These are phyloP conservation scores for Pseudoneurospora amorphoporcata DNA, from an alignment of 495 filamentous ascomycete species.

Conservation along the genomic window DNA sequence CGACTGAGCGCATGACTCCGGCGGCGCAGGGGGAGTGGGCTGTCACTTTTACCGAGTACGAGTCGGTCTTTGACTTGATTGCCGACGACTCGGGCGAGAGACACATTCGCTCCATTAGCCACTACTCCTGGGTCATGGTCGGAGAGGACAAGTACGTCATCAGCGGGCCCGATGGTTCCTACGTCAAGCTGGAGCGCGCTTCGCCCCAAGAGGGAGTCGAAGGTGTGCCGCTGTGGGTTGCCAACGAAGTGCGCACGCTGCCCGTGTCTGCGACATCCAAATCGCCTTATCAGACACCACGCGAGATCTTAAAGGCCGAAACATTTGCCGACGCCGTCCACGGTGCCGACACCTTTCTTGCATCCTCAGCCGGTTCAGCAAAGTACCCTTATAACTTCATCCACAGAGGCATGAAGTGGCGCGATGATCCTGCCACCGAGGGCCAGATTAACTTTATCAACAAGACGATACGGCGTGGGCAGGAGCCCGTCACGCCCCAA, in stretches of 20 bases:
- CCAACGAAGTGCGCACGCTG: constrained; percentile 29
- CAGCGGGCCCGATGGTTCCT: constrained; percentile 41
- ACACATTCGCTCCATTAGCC: constrained; percentile 67
- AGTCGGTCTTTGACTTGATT: constrained; percentile 77
- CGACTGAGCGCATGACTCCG: constrained; percentile 5
- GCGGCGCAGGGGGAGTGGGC: constrained; percentile 8
- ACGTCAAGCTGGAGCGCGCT: constrained; percentile 51
- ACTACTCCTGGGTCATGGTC: constrained; percentile 70
- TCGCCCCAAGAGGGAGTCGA: constrained; percentile 3
- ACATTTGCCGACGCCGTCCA: constrained; percentile 65
- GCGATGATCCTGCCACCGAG: constrained; percentile 51
- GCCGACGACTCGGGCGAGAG: constrained; percentile 66
- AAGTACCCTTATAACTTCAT: constrained; percentile 57
- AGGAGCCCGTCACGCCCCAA: constrained; percentile 41
- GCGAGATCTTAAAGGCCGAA: constrained; percentile 46
- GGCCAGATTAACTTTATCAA: constrained; percentile 68
- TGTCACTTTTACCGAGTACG: constrained; percentile 77
- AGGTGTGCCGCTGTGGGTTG: constrained; percentile 12
- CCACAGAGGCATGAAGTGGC: constrained; percentile 51
- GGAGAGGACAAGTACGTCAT: constrained; percentile 55
- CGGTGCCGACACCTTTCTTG: constrained; percentile 49
- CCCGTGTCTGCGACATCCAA: constrained; percentile 25
- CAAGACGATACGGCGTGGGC: constrained; percentile 39
- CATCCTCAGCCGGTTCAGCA: neutral
- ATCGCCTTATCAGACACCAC: constrained; percentile 53